Conservation (phyloP, 164 flowering plant species). For the Euptelea pleiosperma region DNA sequence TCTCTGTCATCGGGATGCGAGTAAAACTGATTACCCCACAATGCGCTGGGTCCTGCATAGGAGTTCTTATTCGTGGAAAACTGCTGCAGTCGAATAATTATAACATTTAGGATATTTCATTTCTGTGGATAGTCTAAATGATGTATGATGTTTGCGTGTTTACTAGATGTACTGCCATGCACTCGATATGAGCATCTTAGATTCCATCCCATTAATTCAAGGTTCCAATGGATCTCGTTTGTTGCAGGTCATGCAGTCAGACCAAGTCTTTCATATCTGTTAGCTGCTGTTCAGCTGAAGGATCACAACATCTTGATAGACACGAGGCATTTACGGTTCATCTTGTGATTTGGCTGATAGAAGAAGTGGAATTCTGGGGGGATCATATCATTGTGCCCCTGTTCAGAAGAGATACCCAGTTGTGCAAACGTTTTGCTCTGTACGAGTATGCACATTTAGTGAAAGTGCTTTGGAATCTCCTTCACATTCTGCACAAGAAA, state of each 20-base stretch:
- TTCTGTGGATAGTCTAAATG: no score
- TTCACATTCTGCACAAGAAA: constrained; percentile 54
- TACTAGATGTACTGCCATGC: no score
- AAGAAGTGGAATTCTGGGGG: constrained; percentile 15
- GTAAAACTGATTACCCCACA: no score
- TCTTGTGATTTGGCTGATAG: background rate
- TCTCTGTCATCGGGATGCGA: no score
- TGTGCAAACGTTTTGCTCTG: constrained; percentile 25
- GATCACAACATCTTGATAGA: constrained; percentile 7
- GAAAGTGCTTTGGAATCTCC: constrained; percentile 29
- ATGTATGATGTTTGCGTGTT: no score
- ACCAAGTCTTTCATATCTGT: constrained; percentile 6
- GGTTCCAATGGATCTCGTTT: background rate
- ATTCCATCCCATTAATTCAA: no score
- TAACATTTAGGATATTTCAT: no score
- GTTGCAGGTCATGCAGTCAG: constrained; percentile 11
- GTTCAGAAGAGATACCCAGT: constrained; percentile 19
- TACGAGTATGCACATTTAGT: constrained; percentile 15
- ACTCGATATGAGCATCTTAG: no score
- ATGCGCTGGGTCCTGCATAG: no score
- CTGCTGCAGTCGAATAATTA: no score
- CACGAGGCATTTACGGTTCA: background rate
- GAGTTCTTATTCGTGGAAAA: no score
- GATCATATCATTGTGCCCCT: constrained; percentile 1
- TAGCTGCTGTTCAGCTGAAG: constrained; percentile 10